A percentile compares a stretch with the other conserved stretches of the same genome.
Evolutionary conservation across 2,329 filamentous ascomycete genomes (phyloP).

Genomic region (Sporothrix dimorphospora): DNA sequence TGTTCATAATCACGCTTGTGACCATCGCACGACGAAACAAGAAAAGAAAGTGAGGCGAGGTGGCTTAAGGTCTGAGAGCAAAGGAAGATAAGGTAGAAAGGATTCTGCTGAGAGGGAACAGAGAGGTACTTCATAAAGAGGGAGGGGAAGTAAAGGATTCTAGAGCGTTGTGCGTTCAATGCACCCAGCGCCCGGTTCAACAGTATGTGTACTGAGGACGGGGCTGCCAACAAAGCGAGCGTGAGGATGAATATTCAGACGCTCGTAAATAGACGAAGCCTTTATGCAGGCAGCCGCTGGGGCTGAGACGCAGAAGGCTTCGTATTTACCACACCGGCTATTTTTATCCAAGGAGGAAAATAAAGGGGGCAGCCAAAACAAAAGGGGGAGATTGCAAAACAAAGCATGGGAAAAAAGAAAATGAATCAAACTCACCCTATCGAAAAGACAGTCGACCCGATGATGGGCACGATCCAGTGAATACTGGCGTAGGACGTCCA

Average conservation of each 20-base stretch:
- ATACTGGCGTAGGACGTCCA: constrained; percentile 79
- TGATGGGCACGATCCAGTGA: constrained; percentile 76
- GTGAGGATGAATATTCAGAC: background rate
- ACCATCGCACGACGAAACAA: constrained; percentile 41
- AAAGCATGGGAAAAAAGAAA: background rate
- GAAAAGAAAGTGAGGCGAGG: background rate
- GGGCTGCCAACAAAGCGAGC: background rate
- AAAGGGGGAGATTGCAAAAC: background rate
- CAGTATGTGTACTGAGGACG: constrained; percentile 10
- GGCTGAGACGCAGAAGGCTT: constrained; percentile 18
- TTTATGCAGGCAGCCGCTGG: constrained; percentile 17
- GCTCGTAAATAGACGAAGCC: constrained; percentile 10
- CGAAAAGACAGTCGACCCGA: constrained; percentile 73
- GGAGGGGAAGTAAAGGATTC: background rate
- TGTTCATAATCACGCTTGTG: constrained; percentile 17
- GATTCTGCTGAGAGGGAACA: constrained; percentile 1
- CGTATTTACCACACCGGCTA: constrained; percentile 16
- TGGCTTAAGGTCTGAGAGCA: background rate
- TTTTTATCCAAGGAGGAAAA: constrained; percentile 17
- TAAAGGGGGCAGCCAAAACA: background rate
- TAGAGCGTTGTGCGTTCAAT: constrained; percentile 5
- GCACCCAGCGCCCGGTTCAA: background rate
- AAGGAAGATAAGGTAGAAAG: background rate
- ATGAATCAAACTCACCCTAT: constrained; percentile 57
- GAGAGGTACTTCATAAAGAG: background rate